Evolutionary conservation across 1,284 basidiomycete species (phyloP), one percentile per base, ranked within the genome.

Genomic region (Caloboletus inedulis): DNA sequence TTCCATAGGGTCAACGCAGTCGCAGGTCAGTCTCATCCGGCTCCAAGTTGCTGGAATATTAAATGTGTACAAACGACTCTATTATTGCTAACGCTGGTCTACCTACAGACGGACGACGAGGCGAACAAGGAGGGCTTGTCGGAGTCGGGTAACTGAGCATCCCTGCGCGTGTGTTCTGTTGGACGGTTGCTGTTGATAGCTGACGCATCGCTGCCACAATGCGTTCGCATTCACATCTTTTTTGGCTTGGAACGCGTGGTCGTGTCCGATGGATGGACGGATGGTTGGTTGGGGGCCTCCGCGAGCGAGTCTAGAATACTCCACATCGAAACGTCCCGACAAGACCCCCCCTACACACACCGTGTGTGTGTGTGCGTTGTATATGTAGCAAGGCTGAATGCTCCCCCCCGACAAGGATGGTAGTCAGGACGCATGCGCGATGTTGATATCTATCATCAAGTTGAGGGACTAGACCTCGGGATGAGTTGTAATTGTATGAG

Each of bases 1-100:
- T 4, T 68, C 59, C 0, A 18, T 54, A 1, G 49, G 29, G 4
- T 68, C 59, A 8, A 52, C 61, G 1, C 56, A 55, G 30, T 68
- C 62, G 13, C 63, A 62, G 47, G 63, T 62, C 27, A 10, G 51
- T 41, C 5, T 16, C 23, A 3, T n/a, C 16, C 7, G 3, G 29
- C 2, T n/a, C n/a, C n/a, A n/a, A n/a, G n/a, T 31, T 30, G 2
- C 16, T n/a, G 16, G 16, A 19, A 13, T 7, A 21, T 19, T 23
- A 18, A 9, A 27, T 9, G 12, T 33, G 12, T 14, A 34, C 6
- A 3, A 9, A 34, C 37, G 21, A 47, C 30, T 9, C 8, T n/a
- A 16, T 19, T 14, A 8, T 19, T 18, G 12, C 1, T 23, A 13
- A 16, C n/a, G 4, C 23, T 37, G 6, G 23, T 18, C n/a, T 10